Conservation (phyloP, 2,329 filamentous ascomycete genomes). For the Pleoardoris graminearum region DNA sequence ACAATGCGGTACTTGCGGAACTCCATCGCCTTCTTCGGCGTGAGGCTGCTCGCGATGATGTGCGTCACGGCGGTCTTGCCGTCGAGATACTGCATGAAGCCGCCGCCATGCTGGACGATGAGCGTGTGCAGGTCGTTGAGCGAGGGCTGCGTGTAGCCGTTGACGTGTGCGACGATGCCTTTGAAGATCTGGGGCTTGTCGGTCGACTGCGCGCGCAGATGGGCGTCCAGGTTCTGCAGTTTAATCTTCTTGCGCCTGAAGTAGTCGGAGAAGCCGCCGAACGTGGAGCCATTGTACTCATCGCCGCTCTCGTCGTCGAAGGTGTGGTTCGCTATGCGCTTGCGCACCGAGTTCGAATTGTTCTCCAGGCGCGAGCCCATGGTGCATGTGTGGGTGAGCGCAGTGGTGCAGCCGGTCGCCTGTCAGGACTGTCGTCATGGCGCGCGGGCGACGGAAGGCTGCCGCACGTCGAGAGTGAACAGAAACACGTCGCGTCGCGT, state of each 20-base stretch:
- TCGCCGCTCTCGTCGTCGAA: slow-evolving; percentile 85
- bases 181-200: slow-evolving; percentile 86
- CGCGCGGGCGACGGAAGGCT: slow-evolving; percentile 16
- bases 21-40: slow-evolving; percentile 90
- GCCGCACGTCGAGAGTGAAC: slow-evolving; percentile 11
- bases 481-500: slow-evolving; percentile 17
- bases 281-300: slow-evolving; percentile 84
- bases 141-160: slow-evolving; percentile 93
- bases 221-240: slow-evolving; percentile 87
- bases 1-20: slow-evolving; percentile 88
- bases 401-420: slow-evolving; percentile 12
- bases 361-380: slow-evolving; percentile 67
- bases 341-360: slow-evolving; percentile 63
- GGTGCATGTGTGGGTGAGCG: slow-evolving; percentile 16
- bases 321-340: slow-evolving; percentile 67
- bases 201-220: slow-evolving; percentile 69
- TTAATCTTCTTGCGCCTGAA: slow-evolving; percentile 97
- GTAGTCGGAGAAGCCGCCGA: slow-evolving; percentile 89
- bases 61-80: slow-evolving; percentile 94
- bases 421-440: slow-evolving; percentile 32
- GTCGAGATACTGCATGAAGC: slow-evolving; percentile 92
- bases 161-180: slow-evolving; percentile 87
- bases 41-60: slow-evolving; percentile 87
- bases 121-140: slow-evolving; percentile 84
- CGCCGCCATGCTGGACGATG: slow-evolving; percentile 90